Evolutionary conservation across 352 stramenopile species (phyloP).

Genomic region (Elongisporangium undulatum): DNA sequence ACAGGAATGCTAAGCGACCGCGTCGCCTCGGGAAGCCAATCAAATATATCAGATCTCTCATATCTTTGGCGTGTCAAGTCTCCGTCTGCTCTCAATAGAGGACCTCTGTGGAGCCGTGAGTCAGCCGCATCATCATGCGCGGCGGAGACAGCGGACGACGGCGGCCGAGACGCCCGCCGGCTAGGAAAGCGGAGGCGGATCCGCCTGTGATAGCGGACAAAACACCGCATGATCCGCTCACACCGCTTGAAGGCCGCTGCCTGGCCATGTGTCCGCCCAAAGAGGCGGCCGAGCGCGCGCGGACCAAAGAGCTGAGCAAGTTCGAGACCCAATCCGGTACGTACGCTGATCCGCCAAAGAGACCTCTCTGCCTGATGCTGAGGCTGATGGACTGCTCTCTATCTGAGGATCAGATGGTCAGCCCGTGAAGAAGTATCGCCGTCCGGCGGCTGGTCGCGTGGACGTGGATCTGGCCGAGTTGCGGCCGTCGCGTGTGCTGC

Average conservation of each 20-base stretch:
- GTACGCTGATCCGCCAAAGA: background rate
- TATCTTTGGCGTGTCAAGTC: background rate
- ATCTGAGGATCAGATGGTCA: conserved; percentile 8
- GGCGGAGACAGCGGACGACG: background rate
- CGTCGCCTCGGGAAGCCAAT: background rate
- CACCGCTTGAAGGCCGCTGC: conserved; percentile 23
- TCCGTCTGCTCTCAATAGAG: background rate
- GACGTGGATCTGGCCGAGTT: conserved; percentile 19
- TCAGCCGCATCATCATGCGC: too few relatives aligned
- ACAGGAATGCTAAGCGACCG: background rate
- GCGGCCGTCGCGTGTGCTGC: conserved; percentile 29
- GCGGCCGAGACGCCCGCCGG: background rate
- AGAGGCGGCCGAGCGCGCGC: conserved; percentile 25
- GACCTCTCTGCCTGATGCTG: background rate
- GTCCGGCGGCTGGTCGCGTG: conserved; percentile 35
- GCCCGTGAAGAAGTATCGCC: conserved; percentile 53
- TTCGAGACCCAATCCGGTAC: conserved; percentile 19
- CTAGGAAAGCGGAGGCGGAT: background rate
- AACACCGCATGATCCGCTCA: background rate
- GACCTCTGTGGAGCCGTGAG: too few relatives aligned
- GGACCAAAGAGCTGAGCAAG: conserved; percentile 36
- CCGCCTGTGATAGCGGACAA: background rate
- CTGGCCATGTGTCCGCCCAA: conserved; percentile 22
- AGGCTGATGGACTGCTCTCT: conserved; percentile 2
- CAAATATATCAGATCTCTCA: background rate